phyloP scores from a whole-genome alignment of 2,329 filamentous ascomycete genomes.

The Stachybotrys elegans region DNA sequence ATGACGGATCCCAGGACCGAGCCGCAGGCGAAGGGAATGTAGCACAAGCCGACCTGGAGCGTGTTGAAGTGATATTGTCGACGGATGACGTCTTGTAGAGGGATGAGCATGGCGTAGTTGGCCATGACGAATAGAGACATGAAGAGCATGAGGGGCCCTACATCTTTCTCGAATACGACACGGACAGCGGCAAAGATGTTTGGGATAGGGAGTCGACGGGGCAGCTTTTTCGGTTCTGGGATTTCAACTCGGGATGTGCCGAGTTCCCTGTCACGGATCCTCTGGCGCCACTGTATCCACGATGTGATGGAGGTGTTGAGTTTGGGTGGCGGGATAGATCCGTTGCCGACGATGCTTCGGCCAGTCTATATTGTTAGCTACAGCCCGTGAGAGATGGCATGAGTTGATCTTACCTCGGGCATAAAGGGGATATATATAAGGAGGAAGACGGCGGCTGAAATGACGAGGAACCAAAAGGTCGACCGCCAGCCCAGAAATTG shows the following conservation, averaged over 20 bases:
- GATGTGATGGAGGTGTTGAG: background rate
- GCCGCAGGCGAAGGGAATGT: background rate
- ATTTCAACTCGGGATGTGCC: background rate
- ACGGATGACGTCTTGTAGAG: background rate
- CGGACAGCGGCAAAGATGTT: background rate
- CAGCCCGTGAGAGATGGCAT: background rate
- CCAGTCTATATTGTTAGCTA: background rate
- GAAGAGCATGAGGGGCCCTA: background rate
- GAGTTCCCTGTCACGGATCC: background rate
- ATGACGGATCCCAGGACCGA: background rate
- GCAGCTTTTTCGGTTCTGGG: background rate
- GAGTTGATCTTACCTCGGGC: background rate
- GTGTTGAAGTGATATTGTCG: background rate
- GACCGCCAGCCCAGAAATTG: slow-evolving; percentile 63
- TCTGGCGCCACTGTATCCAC: background rate
- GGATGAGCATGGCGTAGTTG: background rate
- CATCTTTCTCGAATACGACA: background rate
- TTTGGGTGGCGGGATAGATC: background rate
- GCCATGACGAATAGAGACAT: background rate
- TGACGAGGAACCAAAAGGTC: slow-evolving; percentile 65
- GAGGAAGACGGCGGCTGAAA: slow-evolving; percentile 45
- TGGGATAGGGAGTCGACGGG: background rate
- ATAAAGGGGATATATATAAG: slow-evolving; percentile 43
- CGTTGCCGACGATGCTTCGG: background rate
- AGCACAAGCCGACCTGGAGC: background rate